Conservation (phyloP, 1,139 yeast species). For the Suhomyces chickasaworum region DNA sequence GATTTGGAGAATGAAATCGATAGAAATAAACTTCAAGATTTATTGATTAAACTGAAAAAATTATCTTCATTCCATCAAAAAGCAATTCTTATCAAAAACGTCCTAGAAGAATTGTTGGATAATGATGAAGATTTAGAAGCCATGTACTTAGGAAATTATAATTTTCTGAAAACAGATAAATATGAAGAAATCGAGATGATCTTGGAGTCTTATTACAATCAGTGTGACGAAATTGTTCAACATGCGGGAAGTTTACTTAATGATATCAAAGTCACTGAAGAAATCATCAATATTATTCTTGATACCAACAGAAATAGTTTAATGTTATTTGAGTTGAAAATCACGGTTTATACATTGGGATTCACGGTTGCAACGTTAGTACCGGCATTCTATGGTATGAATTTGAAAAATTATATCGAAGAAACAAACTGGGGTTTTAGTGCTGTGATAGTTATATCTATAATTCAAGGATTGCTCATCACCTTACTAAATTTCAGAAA, state of each 20-base stretch:
- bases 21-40: constrained; percentile 74
- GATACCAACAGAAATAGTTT: constrained; percentile 94
- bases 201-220: constrained; percentile 89
- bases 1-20: constrained; percentile 88
- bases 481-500: constrained; percentile 49
- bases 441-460: constrained; percentile 53
- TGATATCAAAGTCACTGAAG: constrained; percentile 93
- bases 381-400: constrained; percentile 94
- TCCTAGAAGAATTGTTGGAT: constrained; percentile 82
- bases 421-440: constrained; percentile 70
- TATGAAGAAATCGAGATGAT: constrained; percentile 85
- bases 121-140: constrained; percentile 88
- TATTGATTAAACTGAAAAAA: constrained; percentile 79
- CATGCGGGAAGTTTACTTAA: constrained; percentile 81
- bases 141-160: constrained; percentile 65
- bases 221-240: constrained; percentile 95
- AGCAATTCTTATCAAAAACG: constrained; percentile 78
- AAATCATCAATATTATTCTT: constrained; percentile 88
- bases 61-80: constrained; percentile 82
- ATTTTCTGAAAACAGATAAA: constrained; percentile 38
- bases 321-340: constrained; percentile 83
- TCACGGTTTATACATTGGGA: constrained; percentile 84
- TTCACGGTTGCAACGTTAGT: constrained; percentile 70
- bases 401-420: constrained; percentile 85
- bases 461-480: constrained; percentile 48